Percentiles rank a stretch among this genome's conserved stretches.
Conservation (phyloP, 2,329 filamentous ascomycete species). For the Penicillium sp. region DNA sequence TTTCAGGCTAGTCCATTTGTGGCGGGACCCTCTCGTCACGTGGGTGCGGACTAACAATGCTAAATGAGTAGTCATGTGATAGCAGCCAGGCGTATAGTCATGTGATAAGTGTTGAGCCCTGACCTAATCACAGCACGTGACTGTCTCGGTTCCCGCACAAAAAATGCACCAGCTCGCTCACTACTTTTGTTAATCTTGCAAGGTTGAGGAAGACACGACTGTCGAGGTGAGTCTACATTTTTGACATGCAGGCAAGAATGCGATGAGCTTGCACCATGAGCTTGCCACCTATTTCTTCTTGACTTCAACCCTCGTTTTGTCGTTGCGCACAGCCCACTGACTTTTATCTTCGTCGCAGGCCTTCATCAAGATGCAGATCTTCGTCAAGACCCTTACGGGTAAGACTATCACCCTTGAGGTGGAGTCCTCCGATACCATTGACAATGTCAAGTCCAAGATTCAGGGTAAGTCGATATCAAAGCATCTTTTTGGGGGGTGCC, state of each 20-base stretch:
- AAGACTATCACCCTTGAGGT: conserved; percentile 99
- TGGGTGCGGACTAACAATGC: conserved; percentile 32
- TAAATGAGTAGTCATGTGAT: no score
- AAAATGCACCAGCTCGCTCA: conserved; percentile 22
- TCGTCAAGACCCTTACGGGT: conserved; percentile 79
- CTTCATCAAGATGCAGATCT: conserved; percentile 55
- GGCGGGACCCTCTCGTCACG: conserved; percentile 21
- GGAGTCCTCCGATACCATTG: conserved; percentile 98
- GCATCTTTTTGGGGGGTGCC: neutral
- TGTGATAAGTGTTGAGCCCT: no score
- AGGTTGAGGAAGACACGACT: conserved; percentile 64
- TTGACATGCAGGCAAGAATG: conserved; percentile 2
- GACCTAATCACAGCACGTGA: no score
- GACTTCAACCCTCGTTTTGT: neutral
- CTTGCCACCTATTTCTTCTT: neutral
- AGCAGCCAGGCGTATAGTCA: no score
- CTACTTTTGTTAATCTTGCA: conserved; percentile 33
- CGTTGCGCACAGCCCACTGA: conserved; percentile 18
- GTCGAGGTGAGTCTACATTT: conserved; percentile 54
- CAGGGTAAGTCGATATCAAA: conserved; percentile 51
- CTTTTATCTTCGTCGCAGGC: conserved; percentile 29
- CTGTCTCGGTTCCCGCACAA: no score
- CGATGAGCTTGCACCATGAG: conserved; percentile 2
- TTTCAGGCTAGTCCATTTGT: neutral
- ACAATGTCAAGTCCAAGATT: conserved; percentile 99